These are phyloP conservation scores for Fusarium sp. DNA, from an alignment of 2,329 filamentous ascomycete species.

Conservation along the genomic window DNA sequence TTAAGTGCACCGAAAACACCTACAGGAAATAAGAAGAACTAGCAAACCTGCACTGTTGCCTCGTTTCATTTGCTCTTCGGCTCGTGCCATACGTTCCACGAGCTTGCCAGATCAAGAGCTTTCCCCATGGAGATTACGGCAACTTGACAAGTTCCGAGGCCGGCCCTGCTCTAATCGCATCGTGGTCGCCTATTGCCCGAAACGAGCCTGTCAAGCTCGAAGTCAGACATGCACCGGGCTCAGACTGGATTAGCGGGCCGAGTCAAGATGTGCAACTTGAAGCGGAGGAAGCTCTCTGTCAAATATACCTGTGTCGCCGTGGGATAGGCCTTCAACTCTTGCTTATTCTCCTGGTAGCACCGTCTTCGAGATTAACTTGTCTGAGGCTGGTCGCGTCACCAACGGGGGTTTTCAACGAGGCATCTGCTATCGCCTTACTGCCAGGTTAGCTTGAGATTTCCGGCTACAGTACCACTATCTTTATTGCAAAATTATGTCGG, in stretches of 20 bases:
- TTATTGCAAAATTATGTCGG: not conserved
- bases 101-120: constrained; percentile 28
- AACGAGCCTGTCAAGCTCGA: constrained; percentile 45
- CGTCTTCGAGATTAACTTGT: constrained; percentile 47
- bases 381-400: constrained; percentile 40
- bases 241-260: constrained; percentile 44
- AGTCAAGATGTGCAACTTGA: constrained; percentile 44
- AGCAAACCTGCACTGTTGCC: constrained; percentile 26
- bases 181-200: constrained; percentile 35
- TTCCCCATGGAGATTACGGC: constrained; percentile 25
- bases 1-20: not conserved
- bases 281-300: constrained; percentile 21
- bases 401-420: constrained; percentile 28
- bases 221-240: constrained; percentile 45
- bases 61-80: constrained; percentile 22
- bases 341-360: constrained; percentile 41
- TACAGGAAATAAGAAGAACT: not conserved
- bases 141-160: constrained; percentile 27
- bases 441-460: constrained; percentile 12
- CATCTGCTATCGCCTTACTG: constrained; percentile 18
- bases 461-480: constrained; percentile 1
- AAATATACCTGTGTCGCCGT: constrained; percentile 33
- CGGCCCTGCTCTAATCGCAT: constrained; percentile 25
- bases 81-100: constrained; percentile 35
- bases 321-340: constrained; percentile 31